These are phyloP conservation scores for Plasmopara viticola DNA, from an alignment of 352 stramenopile species.

Conservation along the genomic window DNA sequence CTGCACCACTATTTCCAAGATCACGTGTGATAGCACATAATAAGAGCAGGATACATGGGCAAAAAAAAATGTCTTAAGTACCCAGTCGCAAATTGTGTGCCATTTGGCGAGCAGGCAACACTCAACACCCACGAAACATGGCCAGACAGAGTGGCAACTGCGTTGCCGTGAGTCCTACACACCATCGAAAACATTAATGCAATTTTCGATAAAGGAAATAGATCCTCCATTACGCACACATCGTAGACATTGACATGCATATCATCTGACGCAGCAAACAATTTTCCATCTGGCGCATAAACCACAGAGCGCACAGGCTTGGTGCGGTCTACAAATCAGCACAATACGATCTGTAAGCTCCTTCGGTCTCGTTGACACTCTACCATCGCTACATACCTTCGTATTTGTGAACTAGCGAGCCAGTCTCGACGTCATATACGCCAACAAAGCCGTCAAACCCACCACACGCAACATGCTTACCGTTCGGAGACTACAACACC, in stretches of 20 bases:
- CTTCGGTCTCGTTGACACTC: not conserved
- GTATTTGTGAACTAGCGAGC: slow-evolving; percentile 78
- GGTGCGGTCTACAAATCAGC: slow-evolving; percentile 46
- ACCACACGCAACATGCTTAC: slow-evolving; percentile 76
- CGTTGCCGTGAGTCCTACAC: slow-evolving; percentile 59
- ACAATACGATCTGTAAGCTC: slow-evolving; percentile 5
- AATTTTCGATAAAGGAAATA: not conserved
- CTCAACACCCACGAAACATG: slow-evolving; percentile 88
- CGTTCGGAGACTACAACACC: slow-evolving; percentile 57
- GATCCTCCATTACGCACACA: slow-evolving; percentile 55
- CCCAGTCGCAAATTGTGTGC: slow-evolving; percentile 82
- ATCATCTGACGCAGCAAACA: slow-evolving; percentile 87
- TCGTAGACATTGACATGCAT: slow-evolving; percentile 92
- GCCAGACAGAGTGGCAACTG: slow-evolving; percentile 77
- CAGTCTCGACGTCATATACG: slow-evolving; percentile 81
- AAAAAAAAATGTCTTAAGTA: slow-evolving; percentile 22
- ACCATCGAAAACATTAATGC: not conserved
- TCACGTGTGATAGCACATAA: not conserved
- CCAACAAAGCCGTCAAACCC: slow-evolving; percentile 79
- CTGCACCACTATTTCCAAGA: slow-evolving; percentile 47
- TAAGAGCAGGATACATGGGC: not conserved
- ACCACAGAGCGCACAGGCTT: slow-evolving; percentile 84
- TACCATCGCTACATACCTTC: slow-evolving; percentile 36
- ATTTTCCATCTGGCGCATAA: slow-evolving; percentile 79
- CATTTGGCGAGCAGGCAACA: slow-evolving; percentile 77